Percentiles rank a stretch among this genome's conserved stretches.
Conservation (phyloP, 2,329 filamentous ascomycete genomes). For the Trichophyton equinum region DNA sequence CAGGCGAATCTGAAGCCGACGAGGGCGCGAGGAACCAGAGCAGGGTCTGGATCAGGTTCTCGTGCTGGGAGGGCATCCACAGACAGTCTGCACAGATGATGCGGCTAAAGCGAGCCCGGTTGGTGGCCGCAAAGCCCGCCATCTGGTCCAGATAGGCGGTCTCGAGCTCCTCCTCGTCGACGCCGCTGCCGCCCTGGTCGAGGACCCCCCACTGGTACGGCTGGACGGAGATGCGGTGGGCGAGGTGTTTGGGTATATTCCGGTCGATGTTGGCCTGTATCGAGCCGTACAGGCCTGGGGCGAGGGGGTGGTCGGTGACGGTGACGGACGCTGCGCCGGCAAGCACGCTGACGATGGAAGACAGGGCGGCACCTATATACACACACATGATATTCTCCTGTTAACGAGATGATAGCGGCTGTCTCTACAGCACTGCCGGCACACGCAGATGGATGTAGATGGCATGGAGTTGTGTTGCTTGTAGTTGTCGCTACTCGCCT, state of each 20-base stretch:
- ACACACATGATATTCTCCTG: background rate
- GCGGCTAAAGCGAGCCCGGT: constrained; percentile 36
- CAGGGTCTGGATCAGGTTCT: constrained; percentile 43
- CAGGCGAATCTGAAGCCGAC: constrained; percentile 6
- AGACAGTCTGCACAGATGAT: constrained; percentile 50
- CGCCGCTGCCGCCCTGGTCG: background rate
- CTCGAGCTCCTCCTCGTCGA: background rate
- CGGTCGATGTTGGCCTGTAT: constrained; percentile 36
- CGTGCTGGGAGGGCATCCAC: constrained; percentile 48
- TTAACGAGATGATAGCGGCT: too few species aligned
- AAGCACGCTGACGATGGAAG: constrained; percentile 28
- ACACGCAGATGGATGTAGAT: too few species aligned
- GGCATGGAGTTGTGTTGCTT: too few species aligned
- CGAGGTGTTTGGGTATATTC: constrained; percentile 29
- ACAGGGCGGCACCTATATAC: constrained; percentile 28
- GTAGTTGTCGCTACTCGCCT: constrained; percentile 33
- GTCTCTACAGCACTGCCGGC: too few species aligned
- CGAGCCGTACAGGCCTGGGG: constrained; percentile 30
- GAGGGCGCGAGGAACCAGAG: constrained; percentile 40
- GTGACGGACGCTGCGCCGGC: constrained; percentile 29
- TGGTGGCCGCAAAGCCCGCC: constrained; percentile 25
- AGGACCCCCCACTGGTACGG: constrained; percentile 45
- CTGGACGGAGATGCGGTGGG: constrained; percentile 27
- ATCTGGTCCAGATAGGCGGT: background rate
- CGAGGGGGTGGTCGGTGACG: constrained; percentile 41